Evolutionary conservation across 139 green algal species (phyloP), one percentile per base, ranked within the genome.

Genomic region (Chlamydomonas incerta): DNA sequence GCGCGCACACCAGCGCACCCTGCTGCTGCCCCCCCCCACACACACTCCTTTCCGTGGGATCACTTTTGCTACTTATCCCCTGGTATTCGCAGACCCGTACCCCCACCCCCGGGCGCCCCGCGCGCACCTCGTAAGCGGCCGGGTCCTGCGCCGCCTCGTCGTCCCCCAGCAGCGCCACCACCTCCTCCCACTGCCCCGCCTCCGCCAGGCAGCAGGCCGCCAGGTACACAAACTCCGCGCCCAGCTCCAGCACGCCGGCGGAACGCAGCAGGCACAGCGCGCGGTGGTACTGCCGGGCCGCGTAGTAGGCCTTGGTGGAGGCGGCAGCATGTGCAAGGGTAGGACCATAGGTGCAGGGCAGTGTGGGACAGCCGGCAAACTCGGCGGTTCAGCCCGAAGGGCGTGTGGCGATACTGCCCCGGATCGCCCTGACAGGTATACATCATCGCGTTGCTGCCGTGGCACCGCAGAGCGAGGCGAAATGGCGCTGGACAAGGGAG

Each of bases 171-270:
- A 97, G 72, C 0, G 34, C 67, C 47, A 99, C 79, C 75, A 95
- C 98, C 82, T 99, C 97, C 66, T 99, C 96, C 95, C 94, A 99
- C 29, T 98, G 94, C 18, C 89, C 85, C 17, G 89, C 90, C 83
- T 96, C 94, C 0, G 92, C 91, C 82, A 98, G 83, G 88, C 95
- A 98, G 86, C 91, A 91, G 23, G 93, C 95, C 21, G 92, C 91
- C n/a, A 98, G 86, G 87, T 96, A 96, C 5, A 89, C 89, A 88
- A 97, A 96, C 24, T 89, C 81, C 55, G 88, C 73, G 63, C 94
- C 92, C 46, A 74, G 69, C 60, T 95, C 87, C 23, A 95, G 80
- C 5, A 95, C 76, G n/a, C 81, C 81, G 1, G 82, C n/a, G 20
- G 74, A 73, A 29, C 86, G 35, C 72, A 98, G 88, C 62, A 98